Evolutionary conservation across 352 stramenopile species (phyloP), one percentile per base, ranked within the genome.

Genomic region (Phytophthora pini): DNA sequence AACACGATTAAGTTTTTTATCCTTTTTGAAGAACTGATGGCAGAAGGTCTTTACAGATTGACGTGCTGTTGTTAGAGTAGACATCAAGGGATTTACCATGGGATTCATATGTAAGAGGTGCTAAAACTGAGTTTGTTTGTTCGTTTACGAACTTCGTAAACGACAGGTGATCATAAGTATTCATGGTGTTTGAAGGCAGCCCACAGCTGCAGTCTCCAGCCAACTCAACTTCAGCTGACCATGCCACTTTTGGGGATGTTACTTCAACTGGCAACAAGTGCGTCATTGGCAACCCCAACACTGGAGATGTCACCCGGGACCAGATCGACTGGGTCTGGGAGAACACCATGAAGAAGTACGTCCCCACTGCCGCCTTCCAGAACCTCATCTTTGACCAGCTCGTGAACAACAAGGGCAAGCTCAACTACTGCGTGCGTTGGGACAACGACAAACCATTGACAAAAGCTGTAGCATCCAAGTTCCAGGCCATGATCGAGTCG

Each of bases 371-470:
- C 9, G 2, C 1, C n/a, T 63, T 63, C 20, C 34, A 50, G 38
- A 65, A 65, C 29, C 48, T 57, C 4, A 58, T 58, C 27, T 58
- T 58, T 17, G 57, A 65, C 41, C 57, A 65, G 38, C 27, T 65
- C 11, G 47, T 58, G 17, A 52, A 20, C 3, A 58, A 46, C 40
- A 40, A 65, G 2, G 57, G 38, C 17, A 53, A 29, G 15, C 52
- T 59, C 20, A 59, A 31, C 26, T 59, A 59, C 40, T 59, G 52
- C 12, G 52, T 59, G 7, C 57, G 57, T 3, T 58, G 57, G 48
- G 57, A 65, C 38, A 65, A 22, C 32, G 39, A 51, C 11, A 7
- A 58, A 15, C 41, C 41, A 13, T 31, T 65, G 6, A 53, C 47
- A 7, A 65, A 65, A 22, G 29, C 17, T 0, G 31, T 50, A 11